Percentiles rank a stretch among this genome's conserved stretches.
phyloP scores from a whole-genome alignment of 1,284 basidiomycete genomes.

The Uromyces viciae-fabae region DNA sequence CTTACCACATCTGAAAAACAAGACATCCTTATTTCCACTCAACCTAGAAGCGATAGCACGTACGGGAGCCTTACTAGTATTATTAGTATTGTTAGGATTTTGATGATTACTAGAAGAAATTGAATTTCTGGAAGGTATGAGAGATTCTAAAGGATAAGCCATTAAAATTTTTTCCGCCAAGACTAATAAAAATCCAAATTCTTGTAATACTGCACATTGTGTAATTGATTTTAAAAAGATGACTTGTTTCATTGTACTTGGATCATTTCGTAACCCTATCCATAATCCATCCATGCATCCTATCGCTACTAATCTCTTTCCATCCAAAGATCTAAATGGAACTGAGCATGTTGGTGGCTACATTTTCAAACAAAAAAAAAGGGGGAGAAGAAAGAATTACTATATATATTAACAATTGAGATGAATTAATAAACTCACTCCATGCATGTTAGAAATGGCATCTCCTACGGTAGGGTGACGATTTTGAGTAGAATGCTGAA shows the following conservation, averaged over 20 bases:
- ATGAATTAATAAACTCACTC: not conserved
- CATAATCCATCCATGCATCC: conserved; percentile 94
- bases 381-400: not conserved
- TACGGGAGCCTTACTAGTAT: not conserved
- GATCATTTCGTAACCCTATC: conserved; percentile 88
- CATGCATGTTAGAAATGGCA: conserved; percentile 28
- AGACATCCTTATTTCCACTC: conserved; percentile 81
- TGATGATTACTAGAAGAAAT: not conserved
- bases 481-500: not conserved
- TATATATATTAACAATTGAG: no score
- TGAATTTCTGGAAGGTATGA: conserved; percentile 68
- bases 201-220: conserved; percentile 89
- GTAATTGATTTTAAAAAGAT: conserved; percentile 84
- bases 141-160: conserved; percentile 78
- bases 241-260: conserved; percentile 79
- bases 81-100: not conserved
- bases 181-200: conserved; percentile 91
- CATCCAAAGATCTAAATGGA: conserved; percentile 65
- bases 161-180: conserved; percentile 75
- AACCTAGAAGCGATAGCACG: conserved; percentile 67
- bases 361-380: not conserved
- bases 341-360: conserved; percentile 49
- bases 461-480: not conserved
- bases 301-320: conserved; percentile 80
- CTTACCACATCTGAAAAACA: conserved; percentile 88